Conservation (phyloP, 768 basidiomycete species). For the Suillus spraguei region DNA sequence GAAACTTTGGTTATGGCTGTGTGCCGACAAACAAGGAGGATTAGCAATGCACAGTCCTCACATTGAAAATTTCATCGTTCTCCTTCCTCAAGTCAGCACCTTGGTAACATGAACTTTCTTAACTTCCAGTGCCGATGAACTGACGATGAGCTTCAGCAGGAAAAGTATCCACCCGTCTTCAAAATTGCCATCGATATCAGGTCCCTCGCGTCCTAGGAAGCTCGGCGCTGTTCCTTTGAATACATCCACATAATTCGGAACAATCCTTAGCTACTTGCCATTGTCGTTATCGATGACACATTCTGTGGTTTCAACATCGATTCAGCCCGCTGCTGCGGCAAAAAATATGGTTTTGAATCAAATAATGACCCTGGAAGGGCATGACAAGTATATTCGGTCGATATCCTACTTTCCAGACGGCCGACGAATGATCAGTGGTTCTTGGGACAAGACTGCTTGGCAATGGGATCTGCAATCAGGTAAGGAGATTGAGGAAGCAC, state of each 20-base stretch:
- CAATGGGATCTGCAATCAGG: neutral
- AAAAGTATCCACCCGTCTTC: neutral
- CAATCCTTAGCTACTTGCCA: neutral
- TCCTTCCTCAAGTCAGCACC: neutral
- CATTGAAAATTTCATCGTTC: neutral
- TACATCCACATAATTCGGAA: neutral
- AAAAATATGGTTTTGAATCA: neutral
- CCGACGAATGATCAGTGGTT: neutral
- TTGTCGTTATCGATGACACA: neutral
- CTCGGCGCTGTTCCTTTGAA: neutral
- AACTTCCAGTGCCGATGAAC: neutral
- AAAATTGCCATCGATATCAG: neutral
- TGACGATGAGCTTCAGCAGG: neutral
- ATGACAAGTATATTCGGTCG: neutral
- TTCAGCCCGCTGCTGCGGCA: neutral
- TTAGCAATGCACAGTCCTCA: neutral
- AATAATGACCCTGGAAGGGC: neutral
- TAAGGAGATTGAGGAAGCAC: neutral
- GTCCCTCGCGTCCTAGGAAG: neutral
- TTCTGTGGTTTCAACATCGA: neutral
- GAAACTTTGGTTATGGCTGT: conserved; percentile 4
- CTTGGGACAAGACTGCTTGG: neutral
- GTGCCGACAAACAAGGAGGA: neutral
- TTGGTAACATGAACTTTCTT: neutral
- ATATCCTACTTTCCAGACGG: neutral